Conservation (phyloP, 768 basidiomycete species). For the Paxillus rubicundulus region DNA sequence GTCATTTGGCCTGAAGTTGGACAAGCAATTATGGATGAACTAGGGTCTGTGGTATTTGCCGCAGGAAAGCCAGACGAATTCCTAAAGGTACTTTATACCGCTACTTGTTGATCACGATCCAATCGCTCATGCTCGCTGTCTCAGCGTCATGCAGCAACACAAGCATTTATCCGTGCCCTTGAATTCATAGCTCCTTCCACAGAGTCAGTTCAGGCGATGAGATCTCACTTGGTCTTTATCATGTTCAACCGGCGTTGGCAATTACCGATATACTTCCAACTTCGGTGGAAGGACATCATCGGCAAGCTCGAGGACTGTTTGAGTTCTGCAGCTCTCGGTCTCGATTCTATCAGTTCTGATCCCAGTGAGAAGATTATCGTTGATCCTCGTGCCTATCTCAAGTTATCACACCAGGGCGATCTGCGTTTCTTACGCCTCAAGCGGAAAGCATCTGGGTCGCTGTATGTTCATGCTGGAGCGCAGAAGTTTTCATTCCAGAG, state of each 20-base stretch:
- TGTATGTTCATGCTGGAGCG: constrained; percentile 80
- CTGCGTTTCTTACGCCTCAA: constrained; percentile 57
- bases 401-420: constrained; percentile 17
- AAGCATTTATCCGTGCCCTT: constrained; percentile 76
- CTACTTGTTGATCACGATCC: neutral
- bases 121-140: constrained; percentile 1
- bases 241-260: constrained; percentile 90
- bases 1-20: constrained; percentile 89
- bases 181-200: constrained; percentile 81
- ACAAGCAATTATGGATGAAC: constrained; percentile 75
- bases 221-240: constrained; percentile 63
- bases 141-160: constrained; percentile 83
- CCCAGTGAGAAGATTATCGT: constrained; percentile 37
- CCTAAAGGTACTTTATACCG: constrained; percentile 59
- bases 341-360: constrained; percentile 24
- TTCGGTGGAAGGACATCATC: constrained; percentile 95
- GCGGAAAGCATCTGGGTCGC: constrained; percentile 69
- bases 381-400: neutral
- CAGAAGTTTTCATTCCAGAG: constrained; percentile 81
- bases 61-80: constrained; percentile 90
- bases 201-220: constrained; percentile 67
- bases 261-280: constrained; percentile 93
- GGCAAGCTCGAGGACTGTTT: constrained; percentile 70
- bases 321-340: constrained; percentile 40
- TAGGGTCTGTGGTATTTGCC: constrained; percentile 84